phyloP scores from a whole-genome alignment of 176 grass and related monocot species.

The Tillandsia leiboldiana region DNA sequence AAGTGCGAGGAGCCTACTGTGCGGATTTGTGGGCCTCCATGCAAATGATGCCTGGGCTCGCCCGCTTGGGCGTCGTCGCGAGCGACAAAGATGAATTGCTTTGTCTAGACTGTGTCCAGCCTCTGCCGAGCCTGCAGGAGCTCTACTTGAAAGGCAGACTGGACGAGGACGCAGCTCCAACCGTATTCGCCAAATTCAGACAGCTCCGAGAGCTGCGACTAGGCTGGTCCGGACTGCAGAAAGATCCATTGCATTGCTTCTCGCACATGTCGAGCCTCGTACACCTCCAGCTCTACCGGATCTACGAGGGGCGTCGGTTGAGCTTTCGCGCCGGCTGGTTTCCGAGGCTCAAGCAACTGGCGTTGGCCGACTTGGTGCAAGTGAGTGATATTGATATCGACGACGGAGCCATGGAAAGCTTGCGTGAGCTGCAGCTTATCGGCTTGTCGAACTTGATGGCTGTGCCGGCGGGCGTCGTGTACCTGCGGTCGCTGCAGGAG shows the following conservation, averaged over 20 bases:
- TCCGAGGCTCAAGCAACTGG: conserved; percentile 21
- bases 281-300: conserved; percentile 7
- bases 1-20: conserved; percentile 16
- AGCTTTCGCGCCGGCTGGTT: conserved; percentile 27
- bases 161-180: conserved; percentile 12
- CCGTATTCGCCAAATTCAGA: background rate
- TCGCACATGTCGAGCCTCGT: conserved; percentile 22
- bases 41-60: conserved; percentile 24
- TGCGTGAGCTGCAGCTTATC: conserved; percentile 15
- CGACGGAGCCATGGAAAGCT: conserved; percentile 19
- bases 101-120: conserved; percentile 10
- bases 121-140: conserved; percentile 15
- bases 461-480: background rate
- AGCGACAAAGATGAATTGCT: conserved; percentile 12
- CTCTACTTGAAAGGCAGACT: conserved; percentile 29
- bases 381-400: conserved; percentile 18
- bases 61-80: conserved; percentile 8
- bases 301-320: conserved; percentile 8
- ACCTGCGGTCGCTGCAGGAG: background rate
- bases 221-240: conserved; percentile 18
- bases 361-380: conserved; percentile 8
- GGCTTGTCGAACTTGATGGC: background rate
- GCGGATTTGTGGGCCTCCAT: conserved; percentile 26
- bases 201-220: conserved; percentile 21
- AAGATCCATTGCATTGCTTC: conserved; percentile 23